These are phyloP conservation scores for Citrus hindsii DNA, from an alignment of 345 rosid genomes.

Conservation along the genomic window DNA sequence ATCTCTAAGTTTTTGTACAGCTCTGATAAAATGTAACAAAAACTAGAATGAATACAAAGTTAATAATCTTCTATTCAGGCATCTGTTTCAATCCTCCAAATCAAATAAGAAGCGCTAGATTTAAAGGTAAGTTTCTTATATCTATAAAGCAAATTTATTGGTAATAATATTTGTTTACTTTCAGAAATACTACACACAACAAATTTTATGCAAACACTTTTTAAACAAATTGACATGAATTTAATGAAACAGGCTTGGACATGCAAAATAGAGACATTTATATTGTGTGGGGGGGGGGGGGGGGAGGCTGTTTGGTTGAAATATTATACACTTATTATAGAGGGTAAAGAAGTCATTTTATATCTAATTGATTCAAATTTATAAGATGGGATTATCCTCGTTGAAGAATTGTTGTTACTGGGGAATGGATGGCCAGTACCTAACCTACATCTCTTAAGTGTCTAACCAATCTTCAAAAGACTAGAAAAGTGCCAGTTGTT, in stretches of 20 bases:
- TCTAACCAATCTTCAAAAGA: neutral
- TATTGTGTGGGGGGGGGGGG: rapidly evolving
- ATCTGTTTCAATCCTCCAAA: neutral
- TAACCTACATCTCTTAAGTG: neutral
- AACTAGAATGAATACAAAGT: neutral
- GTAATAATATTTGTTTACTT: neutral
- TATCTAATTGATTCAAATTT: too few species aligned
- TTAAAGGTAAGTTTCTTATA: too few species aligned
- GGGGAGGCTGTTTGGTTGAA: neutral
- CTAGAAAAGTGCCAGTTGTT: neutral
- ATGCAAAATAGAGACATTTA: too few species aligned
- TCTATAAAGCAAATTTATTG: neutral
- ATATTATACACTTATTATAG: too few species aligned
- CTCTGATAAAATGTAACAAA: neutral
- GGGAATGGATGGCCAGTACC: neutral
- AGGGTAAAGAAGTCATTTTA: neutral
- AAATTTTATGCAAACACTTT: neutral
- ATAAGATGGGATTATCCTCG: too few species aligned
- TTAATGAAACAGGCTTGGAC: neutral
- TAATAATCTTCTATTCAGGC: neutral
- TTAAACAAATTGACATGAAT: neutral
- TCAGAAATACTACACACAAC: too few species aligned
- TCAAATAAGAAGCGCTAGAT: neutral
- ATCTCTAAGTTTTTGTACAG: neutral
- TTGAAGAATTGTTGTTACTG: neutral